These are phyloP conservation scores for Metrosideros polymorpha DNA, from an alignment of 441 rosid species.

Conservation along the genomic window DNA sequence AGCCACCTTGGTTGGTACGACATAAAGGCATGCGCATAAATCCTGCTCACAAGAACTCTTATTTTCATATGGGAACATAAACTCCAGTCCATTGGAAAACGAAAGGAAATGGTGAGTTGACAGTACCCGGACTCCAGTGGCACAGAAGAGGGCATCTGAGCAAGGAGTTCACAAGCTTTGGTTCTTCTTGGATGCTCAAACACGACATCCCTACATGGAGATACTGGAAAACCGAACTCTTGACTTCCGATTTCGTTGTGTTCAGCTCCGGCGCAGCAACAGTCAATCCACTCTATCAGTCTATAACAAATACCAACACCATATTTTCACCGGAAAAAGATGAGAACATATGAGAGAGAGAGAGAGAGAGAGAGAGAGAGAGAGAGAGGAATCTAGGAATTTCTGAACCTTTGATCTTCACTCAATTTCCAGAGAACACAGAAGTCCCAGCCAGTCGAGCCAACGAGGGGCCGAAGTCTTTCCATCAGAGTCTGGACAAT, in stretches of 20 bases:
- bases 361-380: background rate
- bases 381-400: background rate
- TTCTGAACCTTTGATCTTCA: slow-evolving; percentile 68
- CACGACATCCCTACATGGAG: slow-evolving; percentile 52
- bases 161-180: slow-evolving; percentile 60
- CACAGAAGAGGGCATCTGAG: slow-evolving; percentile 59
- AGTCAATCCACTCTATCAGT: slow-evolving; percentile 67
- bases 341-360: background rate
- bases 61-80: background rate
- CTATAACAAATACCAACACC: slow-evolving; percentile 12
- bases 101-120: background rate
- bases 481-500: slow-evolving; percentile 42
- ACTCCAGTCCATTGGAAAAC: background rate
- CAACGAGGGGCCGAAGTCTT: slow-evolving; percentile 65
- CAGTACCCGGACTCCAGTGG: slow-evolving; percentile 58
- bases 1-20: slow-evolving; percentile 68
- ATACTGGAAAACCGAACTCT: slow-evolving; percentile 38
- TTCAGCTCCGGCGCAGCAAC: slow-evolving; percentile 69
- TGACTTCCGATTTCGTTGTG: slow-evolving; percentile 13
- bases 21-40: slow-evolving; percentile 54
- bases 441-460: slow-evolving; percentile 67
- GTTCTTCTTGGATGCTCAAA: slow-evolving; percentile 51
- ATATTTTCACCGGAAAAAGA: background rate
- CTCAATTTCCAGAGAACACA: slow-evolving; percentile 74
- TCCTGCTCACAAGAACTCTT: slow-evolving; percentile 15